Evolutionary conservation across 441 rosid genomes (phyloP).

Genomic region (Bruguiera hainesii): DNA sequence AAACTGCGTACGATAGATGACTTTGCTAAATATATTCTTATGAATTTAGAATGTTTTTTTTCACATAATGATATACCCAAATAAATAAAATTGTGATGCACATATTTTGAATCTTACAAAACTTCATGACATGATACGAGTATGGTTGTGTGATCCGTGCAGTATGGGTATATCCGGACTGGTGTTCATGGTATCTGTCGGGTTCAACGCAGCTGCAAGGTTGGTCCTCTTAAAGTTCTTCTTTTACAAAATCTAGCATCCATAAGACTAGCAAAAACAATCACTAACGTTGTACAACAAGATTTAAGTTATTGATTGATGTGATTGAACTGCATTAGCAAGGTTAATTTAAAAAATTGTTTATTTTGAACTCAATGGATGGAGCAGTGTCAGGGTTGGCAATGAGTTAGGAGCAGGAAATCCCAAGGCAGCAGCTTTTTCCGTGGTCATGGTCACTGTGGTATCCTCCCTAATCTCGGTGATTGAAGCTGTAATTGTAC

Average conservation of each 20-base stretch:
- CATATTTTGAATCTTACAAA: no score
- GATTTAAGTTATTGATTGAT: no score
- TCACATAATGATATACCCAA: no score
- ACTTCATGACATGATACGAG: not conserved
- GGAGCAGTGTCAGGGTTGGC: constrained; percentile 25
- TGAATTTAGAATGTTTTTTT: no score
- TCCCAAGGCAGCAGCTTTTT: constrained; percentile 25
- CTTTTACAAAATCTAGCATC: no score
- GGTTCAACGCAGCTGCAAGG: constrained; percentile 94
- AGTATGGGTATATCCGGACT: constrained; percentile 60
- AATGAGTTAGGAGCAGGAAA: constrained; percentile 26
- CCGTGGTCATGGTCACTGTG: constrained; percentile 18
- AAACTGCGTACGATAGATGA: no score
- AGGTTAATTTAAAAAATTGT: no score
- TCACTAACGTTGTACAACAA: no score
- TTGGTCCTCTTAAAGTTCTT: constrained; percentile 19
- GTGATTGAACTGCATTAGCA: no score
- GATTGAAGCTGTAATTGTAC: constrained; percentile 30
- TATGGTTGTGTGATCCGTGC: constrained; percentile 10
- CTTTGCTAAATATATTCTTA: no score
- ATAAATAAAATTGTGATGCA: no score
- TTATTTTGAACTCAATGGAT: not conserved
- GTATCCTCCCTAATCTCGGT: constrained; percentile 26
- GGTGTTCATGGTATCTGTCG: constrained; percentile 72
- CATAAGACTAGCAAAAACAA: no score